Evolutionary conservation across 2,329 filamentous ascomycete species (phyloP).

Genomic region (Colletotrichum limetticola): DNA sequence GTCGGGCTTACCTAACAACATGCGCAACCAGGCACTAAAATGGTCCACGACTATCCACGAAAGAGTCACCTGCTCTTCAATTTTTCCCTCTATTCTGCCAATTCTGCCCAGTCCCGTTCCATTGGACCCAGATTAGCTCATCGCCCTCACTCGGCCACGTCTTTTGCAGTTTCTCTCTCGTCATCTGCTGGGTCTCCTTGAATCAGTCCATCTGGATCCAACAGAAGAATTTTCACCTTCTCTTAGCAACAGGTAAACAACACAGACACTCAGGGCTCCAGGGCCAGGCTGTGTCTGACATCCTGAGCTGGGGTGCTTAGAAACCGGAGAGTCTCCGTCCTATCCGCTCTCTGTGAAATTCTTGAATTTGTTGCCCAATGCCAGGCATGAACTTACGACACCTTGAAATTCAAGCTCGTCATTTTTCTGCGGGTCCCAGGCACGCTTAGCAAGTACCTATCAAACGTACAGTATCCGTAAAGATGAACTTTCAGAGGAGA

Average conservation of each 20-base stretch:
- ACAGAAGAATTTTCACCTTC: neutral
- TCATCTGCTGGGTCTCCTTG: neutral
- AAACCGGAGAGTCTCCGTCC: neutral
- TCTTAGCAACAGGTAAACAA: neutral
- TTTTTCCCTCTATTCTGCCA: neutral
- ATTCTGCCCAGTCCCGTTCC: neutral
- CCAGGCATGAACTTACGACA: neutral
- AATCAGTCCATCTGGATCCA: neutral
- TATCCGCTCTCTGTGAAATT: neutral
- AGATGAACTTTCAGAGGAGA: too few relatives aligned
- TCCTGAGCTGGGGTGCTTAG: neutral
- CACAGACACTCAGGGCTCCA: too few relatives aligned
- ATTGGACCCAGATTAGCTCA: slow-evolving; percentile 1
- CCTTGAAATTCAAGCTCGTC: neutral
- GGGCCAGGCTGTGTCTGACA: neutral
- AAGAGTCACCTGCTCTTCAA: neutral
- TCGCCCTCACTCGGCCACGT: neutral
- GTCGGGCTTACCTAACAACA: neutral
- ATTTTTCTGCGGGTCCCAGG: neutral
- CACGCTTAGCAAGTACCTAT: neutral
- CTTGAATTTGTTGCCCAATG: neutral
- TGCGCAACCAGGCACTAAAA: neutral
- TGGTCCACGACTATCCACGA: neutral
- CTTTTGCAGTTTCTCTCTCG: slow-evolving; percentile 6
- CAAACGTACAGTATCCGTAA: too few relatives aligned